phyloP scores from a whole-genome alignment of 2,329 filamentous ascomycete species.

The Podosphaera leucotricha region DNA sequence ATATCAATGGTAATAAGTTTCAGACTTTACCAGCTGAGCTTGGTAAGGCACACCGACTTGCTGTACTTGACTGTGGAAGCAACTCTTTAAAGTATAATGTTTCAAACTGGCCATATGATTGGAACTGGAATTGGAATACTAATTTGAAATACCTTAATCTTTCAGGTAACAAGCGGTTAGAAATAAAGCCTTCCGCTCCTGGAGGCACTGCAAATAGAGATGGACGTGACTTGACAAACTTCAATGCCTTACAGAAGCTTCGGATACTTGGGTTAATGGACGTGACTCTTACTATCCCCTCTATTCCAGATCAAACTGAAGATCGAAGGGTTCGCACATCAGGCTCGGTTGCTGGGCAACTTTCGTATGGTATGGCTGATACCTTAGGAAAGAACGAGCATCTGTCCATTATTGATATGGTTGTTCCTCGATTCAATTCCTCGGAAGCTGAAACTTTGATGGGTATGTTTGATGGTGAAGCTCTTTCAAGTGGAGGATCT shows the following conservation, averaged over 20 bases:
- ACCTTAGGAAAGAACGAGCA: conserved; percentile 84
- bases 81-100: conserved; percentile 97
- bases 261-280: conserved; percentile 90
- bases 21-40: conserved; percentile 89
- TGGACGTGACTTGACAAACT: conserved; percentile 62
- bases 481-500: conserved; percentile 69
- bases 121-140: conserved; percentile 99
- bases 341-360: conserved; percentile 69
- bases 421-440: conserved; percentile 76
- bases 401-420: conserved; percentile 82
- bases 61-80: conserved; percentile 82
- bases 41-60: conserved; percentile 76
- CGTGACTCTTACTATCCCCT: conserved; percentile 81
- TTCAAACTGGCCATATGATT: conserved; percentile 95
- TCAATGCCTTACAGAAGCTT: conserved; percentile 61
- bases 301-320: conserved; percentile 83
- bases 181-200: conserved; percentile 59
- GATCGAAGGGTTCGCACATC: conserved; percentile 92
- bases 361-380: conserved; percentile 95
- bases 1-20: conserved; percentile 96
- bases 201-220: conserved; percentile 44
- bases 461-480: conserved; percentile 89
- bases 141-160: conserved; percentile 88
- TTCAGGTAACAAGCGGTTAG: conserved; percentile 85
- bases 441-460: conserved; percentile 75